Base-by-base conservation (phyloP, 805 yeast genomes). In the Yarrowia divulgata region DNA sequence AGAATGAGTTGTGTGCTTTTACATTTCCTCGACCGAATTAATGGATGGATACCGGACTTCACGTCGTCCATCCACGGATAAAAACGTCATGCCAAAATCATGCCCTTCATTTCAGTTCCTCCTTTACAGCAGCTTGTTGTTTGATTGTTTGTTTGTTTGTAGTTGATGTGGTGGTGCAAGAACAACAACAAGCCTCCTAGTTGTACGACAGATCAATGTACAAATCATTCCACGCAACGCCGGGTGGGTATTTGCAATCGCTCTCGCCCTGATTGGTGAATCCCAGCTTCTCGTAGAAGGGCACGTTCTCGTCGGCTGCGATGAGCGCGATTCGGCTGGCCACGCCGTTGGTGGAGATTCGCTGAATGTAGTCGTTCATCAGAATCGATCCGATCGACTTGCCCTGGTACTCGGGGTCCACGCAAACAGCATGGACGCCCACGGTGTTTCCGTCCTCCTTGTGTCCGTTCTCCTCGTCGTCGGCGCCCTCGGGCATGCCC, bases 351-450 rank as follows among this genome's bases (percentile, higher is more conserved):
- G 92, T 92, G 62, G 91, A 86, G 78, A 94, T 81, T 76, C 94
- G 91, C 78, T 95, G 98, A 71, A 93, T 85, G 80, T 91, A 95
- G 79, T 94, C 99, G 73, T 90, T 92, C 74, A 94, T 79, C 75
- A 94, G 80, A 70, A 93, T 81, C 14, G 97, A 86, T 9, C 97
- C 98, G 70, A 95, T 81, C 76, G 90, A 91, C 79, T 87, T 85
- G 70, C 93, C 91, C 77, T 89, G 91, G 84, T 87, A 91, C 48
- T 87, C 86, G 29, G 93, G 90, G 73, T 87, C 87, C 35, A 95
- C 86, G 2, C 87, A 93, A 32, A 94, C 80, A 4, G 95, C 87
- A 77, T 95, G 98, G 62, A 94, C 83, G 3, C 93, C 97, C 70
- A 94, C 87, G 49, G 83, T 81, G 58, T 87, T 80, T 35, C 97